phyloP scores from a whole-genome alignment of 2,329 filamentous ascomycete species.

The Aspergillus hortae region DNA sequence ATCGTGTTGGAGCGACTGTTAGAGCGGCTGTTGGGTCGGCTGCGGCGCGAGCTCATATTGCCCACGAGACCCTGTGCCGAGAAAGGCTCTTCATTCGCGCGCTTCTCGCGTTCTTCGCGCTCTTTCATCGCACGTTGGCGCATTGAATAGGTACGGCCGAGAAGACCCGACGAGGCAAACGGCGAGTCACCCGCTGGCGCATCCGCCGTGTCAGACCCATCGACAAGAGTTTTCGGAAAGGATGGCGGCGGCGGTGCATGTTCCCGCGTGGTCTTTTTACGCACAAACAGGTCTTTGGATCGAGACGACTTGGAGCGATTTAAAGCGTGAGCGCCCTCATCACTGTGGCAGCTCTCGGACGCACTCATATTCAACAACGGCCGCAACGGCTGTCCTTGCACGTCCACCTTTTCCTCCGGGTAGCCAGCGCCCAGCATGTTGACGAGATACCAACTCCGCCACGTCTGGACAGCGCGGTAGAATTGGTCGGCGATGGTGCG shows the following conservation, averaged over 20 bases:
- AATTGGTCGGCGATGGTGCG: constrained; percentile 63
- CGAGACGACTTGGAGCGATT: constrained; percentile 11
- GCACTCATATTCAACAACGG: constrained; percentile 63
- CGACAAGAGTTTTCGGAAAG: constrained; percentile 23
- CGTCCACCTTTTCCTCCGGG: constrained; percentile 26
- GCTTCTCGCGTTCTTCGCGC: constrained; percentile 32
- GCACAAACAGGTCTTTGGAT: constrained; percentile 23
- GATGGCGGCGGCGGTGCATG: constrained; percentile 28
- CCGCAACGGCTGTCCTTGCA: constrained; percentile 47
- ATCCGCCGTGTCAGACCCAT: constrained; percentile 19
- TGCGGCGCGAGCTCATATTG: constrained; percentile 41
- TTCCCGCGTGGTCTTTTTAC: constrained; percentile 26
- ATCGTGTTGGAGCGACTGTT: constrained; percentile 33
- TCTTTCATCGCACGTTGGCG: constrained; percentile 40
- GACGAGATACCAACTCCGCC: constrained; percentile 90
- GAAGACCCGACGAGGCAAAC: constrained; percentile 35
- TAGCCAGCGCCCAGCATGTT: constrained; percentile 62
- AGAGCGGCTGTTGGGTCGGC: constrained; percentile 24
- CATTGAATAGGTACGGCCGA: constrained; percentile 39
- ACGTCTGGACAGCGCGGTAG: constrained; percentile 67
- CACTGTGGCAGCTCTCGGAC: constrained; percentile 44
- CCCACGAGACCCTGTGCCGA: constrained; percentile 51
- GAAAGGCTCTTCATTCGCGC: constrained; percentile 43
- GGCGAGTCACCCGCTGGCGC: constrained; percentile 24
- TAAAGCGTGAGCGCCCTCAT: constrained; percentile 26